A percentile compares a stretch with the other conserved stretches of the same genome.
Conservation (phyloP, 768 basidiomycete species). For the Mycena filopes region DNA sequence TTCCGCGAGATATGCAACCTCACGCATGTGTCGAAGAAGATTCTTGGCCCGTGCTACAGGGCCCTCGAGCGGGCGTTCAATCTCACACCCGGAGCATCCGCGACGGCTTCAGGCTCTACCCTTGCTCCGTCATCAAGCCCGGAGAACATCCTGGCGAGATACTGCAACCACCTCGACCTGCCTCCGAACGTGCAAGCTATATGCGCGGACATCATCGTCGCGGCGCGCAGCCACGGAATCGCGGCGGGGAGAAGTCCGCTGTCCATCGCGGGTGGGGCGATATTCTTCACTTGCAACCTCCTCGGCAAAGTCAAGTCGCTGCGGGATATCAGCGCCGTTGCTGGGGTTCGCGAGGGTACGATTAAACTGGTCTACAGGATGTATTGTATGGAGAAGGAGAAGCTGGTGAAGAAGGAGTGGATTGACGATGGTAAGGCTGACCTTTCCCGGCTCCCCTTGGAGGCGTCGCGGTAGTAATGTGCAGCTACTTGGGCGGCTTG, state of each 20-base stretch:
- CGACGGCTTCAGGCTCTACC: slow-evolving; percentile 52
- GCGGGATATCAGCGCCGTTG: slow-evolving; percentile 89
- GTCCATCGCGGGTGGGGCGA: slow-evolving; percentile 97
- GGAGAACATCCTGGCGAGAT: slow-evolving; percentile 90
- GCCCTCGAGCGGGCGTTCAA: slow-evolving; percentile 91
- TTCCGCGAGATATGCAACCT: slow-evolving; percentile 96
- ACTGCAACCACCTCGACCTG: slow-evolving; percentile 92
- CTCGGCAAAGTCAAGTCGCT: slow-evolving; percentile 80
- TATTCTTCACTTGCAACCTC: slow-evolving; percentile 91
- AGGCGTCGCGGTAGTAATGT: slow-evolving; percentile 8
- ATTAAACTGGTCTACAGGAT: slow-evolving; percentile 90
- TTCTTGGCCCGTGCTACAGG: slow-evolving; percentile 93
- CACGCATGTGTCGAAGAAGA: slow-evolving; percentile 94
- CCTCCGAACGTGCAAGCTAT: slow-evolving; percentile 85
- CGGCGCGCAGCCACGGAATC: slow-evolving; percentile 84
- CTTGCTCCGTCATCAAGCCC: slow-evolving; percentile 72
- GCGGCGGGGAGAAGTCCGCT: slow-evolving; percentile 95
- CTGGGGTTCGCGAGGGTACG: slow-evolving; percentile 95
- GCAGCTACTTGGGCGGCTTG: neutral
- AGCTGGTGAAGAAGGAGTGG: slow-evolving; percentile 88
- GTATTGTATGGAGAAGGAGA: slow-evolving; percentile 78
- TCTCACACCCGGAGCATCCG: slow-evolving; percentile 82
- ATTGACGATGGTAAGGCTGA: slow-evolving; percentile 81
- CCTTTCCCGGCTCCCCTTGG: slow-evolving; percentile 52
- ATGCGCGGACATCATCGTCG: slow-evolving; percentile 83